Evolutionary conservation across 202 grass and related monocot genomes (phyloP).

Genomic region (Zoysia matrella): DNA sequence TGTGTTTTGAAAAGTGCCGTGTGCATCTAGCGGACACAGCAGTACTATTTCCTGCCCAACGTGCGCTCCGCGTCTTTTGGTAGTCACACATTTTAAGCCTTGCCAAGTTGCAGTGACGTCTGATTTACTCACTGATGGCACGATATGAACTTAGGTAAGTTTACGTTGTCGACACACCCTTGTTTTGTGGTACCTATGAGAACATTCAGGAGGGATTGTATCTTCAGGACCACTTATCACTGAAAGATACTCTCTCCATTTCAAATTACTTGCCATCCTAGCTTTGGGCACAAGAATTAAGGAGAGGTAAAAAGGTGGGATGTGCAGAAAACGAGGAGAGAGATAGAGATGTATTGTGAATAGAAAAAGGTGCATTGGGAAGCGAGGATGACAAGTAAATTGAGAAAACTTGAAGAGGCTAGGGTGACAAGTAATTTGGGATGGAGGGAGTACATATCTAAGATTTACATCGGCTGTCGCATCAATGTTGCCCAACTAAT

Average conservation of each 20-base stretch:
- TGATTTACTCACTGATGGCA: conserved; percentile 28
- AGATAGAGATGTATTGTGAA: too few relatives aligned
- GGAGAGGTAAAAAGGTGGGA: too few relatives aligned
- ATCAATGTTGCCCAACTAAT: conserved; percentile 18
- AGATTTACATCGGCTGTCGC: conserved; percentile 28
- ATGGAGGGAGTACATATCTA: conserved; percentile 2
- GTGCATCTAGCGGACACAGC: neutral
- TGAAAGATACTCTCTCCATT: conserved; percentile 19
- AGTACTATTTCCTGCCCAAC: conserved; percentile 22
- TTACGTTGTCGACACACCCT: neutral
- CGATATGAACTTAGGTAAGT: conserved; percentile 8
- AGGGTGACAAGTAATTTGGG: too few relatives aligned
- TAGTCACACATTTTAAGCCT: conserved; percentile 55
- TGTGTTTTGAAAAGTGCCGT: conserved; percentile 14
- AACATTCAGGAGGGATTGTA: neutral
- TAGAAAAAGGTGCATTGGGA: too few relatives aligned
- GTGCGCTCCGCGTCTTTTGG: conserved; percentile 7
- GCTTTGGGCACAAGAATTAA: too few relatives aligned
- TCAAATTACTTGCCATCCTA: too few relatives aligned
- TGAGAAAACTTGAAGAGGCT: too few relatives aligned
- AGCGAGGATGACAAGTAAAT: too few relatives aligned
- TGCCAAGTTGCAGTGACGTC: conserved; percentile 8
- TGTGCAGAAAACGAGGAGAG: too few relatives aligned
- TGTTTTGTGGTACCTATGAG: conserved; percentile 19
- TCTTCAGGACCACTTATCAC: conserved; percentile 24